Percentiles rank a stretch among this genome's conserved stretches.
phyloP scores from a whole-genome alignment of 2,329 filamentous ascomycete species.

The Sclerotinia glacialis region DNA sequence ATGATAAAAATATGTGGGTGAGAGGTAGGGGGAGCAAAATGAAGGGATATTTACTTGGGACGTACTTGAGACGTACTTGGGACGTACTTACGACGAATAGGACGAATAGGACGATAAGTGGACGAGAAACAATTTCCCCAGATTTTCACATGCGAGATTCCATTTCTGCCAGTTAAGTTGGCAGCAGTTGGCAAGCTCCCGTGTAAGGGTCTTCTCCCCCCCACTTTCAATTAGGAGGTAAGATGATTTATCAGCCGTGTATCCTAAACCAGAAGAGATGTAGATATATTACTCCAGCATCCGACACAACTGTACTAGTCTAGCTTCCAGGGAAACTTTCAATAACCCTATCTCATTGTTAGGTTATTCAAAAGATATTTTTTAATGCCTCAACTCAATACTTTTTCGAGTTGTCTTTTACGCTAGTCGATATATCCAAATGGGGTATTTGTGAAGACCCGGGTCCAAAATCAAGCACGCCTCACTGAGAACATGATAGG shows the following conservation, averaged over 20 bases:
- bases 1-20: not conserved
- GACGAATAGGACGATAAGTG: not conserved
- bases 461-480: not conserved
- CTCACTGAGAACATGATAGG: not conserved
- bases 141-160: constrained; percentile 1
- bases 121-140: not conserved
- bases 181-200: not conserved
- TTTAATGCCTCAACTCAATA: not conserved
- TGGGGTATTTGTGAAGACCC: not conserved
- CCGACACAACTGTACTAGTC: not conserved
- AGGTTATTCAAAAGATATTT: not conserved
- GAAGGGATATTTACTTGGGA: not conserved
- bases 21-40: not conserved
- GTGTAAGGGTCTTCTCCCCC: not conserved
- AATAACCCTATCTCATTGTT: not conserved
- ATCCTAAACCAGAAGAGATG: not conserved
- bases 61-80: too few relatives aligned
- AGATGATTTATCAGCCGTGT: not conserved
- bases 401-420: not conserved
- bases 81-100: too few relatives aligned
- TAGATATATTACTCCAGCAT: constrained; percentile 12
- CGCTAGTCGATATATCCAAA: not conserved
- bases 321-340: not conserved
- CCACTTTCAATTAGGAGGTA: not conserved
- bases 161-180: not conserved